These are phyloP conservation scores for Hypericum perforatum DNA, from an alignment of 345 rosid genomes.

Conservation along the genomic window DNA sequence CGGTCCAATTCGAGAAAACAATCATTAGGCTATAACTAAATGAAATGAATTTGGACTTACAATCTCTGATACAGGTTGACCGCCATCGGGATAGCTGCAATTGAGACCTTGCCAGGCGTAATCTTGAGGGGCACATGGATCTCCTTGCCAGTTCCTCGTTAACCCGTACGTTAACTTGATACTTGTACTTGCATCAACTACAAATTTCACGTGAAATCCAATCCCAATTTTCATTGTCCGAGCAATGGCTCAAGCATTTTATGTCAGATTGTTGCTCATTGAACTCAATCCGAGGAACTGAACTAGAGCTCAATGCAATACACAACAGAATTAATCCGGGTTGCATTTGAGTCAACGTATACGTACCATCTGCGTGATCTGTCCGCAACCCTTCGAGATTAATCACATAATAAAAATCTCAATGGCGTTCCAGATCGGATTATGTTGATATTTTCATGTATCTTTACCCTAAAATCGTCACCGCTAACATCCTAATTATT, in stretches of 20 bases:
- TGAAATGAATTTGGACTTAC: slow-evolving; percentile 35
- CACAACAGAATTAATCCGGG: too few relatives aligned
- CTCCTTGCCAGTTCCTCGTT: slow-evolving; percentile 41
- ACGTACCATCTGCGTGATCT: slow-evolving; percentile 27
- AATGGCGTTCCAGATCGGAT: slow-evolving; percentile 47
- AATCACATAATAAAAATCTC: slow-evolving; percentile 31
- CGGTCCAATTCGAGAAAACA: slow-evolving; percentile 13
- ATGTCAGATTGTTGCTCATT: too few relatives aligned
- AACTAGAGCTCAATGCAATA: too few relatives aligned
- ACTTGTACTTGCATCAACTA: slow-evolving; percentile 31
- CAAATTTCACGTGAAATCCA: too few relatives aligned
- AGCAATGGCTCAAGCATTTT: too few relatives aligned
- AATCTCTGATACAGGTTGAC: slow-evolving; percentile 29
- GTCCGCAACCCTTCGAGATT: slow-evolving; percentile 22
- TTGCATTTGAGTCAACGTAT: too few relatives aligned
- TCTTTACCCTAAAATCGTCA: slow-evolving; percentile 10
- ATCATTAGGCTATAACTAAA: slow-evolving; percentile 25
- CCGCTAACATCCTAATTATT: too few relatives aligned
- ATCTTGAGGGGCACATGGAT: slow-evolving; percentile 42
- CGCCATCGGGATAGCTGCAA: slow-evolving; percentile 25
- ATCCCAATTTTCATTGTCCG: too few relatives aligned
- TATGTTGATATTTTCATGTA: too few relatives aligned
- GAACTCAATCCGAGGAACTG: too few relatives aligned
- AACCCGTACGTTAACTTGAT: slow-evolving; percentile 29
- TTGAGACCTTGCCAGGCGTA: slow-evolving; percentile 42